Conservation (phyloP, 2,329 filamentous ascomycete species). For the Fusarium ramigenum region DNA sequence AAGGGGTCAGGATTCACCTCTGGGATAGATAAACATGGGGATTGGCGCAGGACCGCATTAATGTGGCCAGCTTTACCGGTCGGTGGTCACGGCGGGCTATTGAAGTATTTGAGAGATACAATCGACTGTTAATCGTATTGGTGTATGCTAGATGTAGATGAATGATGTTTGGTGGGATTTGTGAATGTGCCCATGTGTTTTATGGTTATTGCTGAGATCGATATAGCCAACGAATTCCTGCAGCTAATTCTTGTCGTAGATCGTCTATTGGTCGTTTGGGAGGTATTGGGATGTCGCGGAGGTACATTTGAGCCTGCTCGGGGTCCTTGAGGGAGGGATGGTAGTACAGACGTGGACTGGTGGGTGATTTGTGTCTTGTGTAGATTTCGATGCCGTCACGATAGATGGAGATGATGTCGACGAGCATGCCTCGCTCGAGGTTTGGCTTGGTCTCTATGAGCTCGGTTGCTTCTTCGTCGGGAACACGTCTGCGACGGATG, state of each 20-base stretch:
- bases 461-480: not conserved
- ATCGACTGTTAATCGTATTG: constrained; percentile 34
- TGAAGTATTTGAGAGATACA: constrained; percentile 31
- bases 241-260: not conserved
- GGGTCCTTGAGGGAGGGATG: constrained; percentile 3
- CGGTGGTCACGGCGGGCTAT: constrained; percentile 31
- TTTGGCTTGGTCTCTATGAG: not conserved
- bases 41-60: constrained; percentile 31
- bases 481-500: not conserved
- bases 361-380: not conserved
- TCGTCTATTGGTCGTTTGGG: not conserved
- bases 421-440: constrained; percentile 11
- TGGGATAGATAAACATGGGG: constrained; percentile 36
- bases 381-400: constrained; percentile 11
- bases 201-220: too few species aligned
- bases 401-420: constrained; percentile 5
- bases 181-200: not conserved
- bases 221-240: not conserved
- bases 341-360: not conserved
- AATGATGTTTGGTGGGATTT: not conserved
- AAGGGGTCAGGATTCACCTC: constrained; percentile 37
- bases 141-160: constrained; percentile 30
- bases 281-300: not conserved
- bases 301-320: not conserved
- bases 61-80: constrained; percentile 29